A percentile compares a stretch with the other conserved stretches of the same genome.
These are phyloP conservation scores for Fremontodendron californicum DNA, from an alignment of 345 rosid genomes.

Conservation along the genomic window DNA sequence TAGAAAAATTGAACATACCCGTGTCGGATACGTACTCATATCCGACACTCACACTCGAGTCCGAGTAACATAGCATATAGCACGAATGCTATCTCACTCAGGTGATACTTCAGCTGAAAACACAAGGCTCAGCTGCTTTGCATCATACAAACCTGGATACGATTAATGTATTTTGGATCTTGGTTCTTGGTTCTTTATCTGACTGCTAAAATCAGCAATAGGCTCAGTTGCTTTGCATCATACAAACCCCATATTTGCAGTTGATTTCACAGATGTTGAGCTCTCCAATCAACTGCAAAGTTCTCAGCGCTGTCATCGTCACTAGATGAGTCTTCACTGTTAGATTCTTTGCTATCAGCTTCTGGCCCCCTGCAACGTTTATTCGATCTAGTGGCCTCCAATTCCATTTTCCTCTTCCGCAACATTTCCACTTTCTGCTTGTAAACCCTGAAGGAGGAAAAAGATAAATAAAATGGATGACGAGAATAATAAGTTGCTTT, in stretches of 20 bases:
- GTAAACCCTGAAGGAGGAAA: conserved; percentile 38
- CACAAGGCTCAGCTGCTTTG: neutral
- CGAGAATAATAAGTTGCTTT: neutral
- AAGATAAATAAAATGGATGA: neutral
- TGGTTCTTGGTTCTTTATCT: neutral
- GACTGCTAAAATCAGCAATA: neutral
- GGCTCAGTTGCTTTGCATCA: too few species aligned
- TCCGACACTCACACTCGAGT: too few species aligned
- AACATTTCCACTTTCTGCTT: conserved; percentile 62
- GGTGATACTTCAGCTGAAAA: neutral
- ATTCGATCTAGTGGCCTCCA: conserved; percentile 55
- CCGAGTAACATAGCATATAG: too few species aligned
- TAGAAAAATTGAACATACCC: too few species aligned
- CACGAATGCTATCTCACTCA: neutral
- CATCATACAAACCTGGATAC: neutral
- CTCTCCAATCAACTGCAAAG: conserved; percentile 92
- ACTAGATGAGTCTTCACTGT: conserved; percentile 50
- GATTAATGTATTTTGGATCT: too few species aligned
- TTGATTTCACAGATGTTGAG: conserved; percentile 79
- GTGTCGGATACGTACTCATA: too few species aligned
- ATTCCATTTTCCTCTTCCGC: conserved; percentile 64
- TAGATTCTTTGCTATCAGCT: conserved; percentile 29
- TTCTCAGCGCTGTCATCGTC: conserved; percentile 59
- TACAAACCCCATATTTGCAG: conserved; percentile 14
- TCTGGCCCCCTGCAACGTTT: conserved; percentile 46